Evolutionary conservation across 495 filamentous ascomycete species (phyloP), one percentile per base, ranked within the genome.

Genomic region (Daldinia caldariorum): DNA sequence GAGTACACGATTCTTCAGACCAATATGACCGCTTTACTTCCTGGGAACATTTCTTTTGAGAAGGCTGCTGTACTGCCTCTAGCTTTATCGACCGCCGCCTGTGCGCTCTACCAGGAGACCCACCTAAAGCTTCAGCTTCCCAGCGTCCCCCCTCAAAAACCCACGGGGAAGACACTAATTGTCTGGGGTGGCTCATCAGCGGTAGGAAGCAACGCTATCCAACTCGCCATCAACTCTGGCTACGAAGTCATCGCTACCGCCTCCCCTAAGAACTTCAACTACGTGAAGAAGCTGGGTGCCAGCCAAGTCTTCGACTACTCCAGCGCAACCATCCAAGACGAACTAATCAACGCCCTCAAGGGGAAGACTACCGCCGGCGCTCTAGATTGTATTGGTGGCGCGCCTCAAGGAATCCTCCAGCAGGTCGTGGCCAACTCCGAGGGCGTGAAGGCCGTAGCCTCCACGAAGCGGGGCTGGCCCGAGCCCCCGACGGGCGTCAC

Each of bases 111-210:
- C 64, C 71, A 76, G 37, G 69, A 79, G 16, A 72, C 72, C 35
- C 71, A 79, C 37, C 79, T 86, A 5, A 76, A 43, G 63, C 74
- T 67, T 26, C 67, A 55, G 72, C 73, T 58, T 38, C 75, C 45
- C 29, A 75, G 70, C 6, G 66, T 73, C n/a, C 61, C 39, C 10
- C 74, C 73, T 0, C 71, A 75, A 5, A 62, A 66, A 38, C 61
- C 79, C 1, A 79, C 66, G 0, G 80, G 78, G 10, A 71, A 86
- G 58, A 78, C 74, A 1, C 47, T 91, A 0, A 72, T 90, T 2
- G 75, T 90, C 57, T 92, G 88, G 83, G 88, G 88, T 32, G 89
- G 88, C 35, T 81, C 84, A 4, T 81, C 82, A 2, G 85, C 84
- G 34, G 85, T 91, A 6, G 89, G 89, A 9, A 78, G 81, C 73